phyloP scores from a whole-genome alignment of 768 basidiomycete species.

The Mycena haematopus region DNA sequence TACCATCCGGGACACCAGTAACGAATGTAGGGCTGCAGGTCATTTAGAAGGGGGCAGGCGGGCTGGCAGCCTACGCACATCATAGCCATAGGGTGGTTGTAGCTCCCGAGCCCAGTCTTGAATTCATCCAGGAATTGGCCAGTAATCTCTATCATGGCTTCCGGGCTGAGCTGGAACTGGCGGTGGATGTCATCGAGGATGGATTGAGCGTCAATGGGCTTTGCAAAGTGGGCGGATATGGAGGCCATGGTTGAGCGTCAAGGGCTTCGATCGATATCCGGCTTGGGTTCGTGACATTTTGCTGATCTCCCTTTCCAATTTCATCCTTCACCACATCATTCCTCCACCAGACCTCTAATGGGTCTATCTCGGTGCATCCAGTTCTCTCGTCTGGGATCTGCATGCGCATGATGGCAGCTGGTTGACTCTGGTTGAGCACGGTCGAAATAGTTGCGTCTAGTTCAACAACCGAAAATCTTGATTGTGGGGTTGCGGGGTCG shows the following conservation, averaged over 20 bases:
- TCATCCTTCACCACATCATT: not conserved
- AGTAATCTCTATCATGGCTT: slow-evolving; percentile 72
- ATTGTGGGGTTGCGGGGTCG: not conserved
- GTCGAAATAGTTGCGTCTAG: too few relatives aligned
- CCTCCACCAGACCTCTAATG: not conserved
- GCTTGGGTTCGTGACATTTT: not conserved
- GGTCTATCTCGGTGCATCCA: not conserved
- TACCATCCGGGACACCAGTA: slow-evolving; percentile 92
- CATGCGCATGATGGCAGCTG: too few relatives aligned
- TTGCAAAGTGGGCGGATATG: slow-evolving; percentile 48
- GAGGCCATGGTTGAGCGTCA: slow-evolving; percentile 42
- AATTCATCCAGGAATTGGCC: slow-evolving; percentile 84
- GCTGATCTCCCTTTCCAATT: not conserved
- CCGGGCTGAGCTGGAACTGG: slow-evolving; percentile 72
- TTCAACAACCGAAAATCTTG: too few relatives aligned
- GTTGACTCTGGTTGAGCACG: too few relatives aligned
- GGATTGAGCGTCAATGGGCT: slow-evolving; percentile 46
- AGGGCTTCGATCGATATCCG: not conserved
- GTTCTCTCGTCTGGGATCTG: too few relatives aligned
- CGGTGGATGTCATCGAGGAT: slow-evolving; percentile 70
- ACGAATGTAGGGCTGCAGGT: slow-evolving; percentile 85
- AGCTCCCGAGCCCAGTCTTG: slow-evolving; percentile 69
- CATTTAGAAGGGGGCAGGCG: slow-evolving; percentile 9
- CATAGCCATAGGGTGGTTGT: slow-evolving; percentile 90
- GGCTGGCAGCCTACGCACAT: slow-evolving; percentile 58